These are phyloP conservation scores for Neurospora tetrasperma DNA, from an alignment of 495 filamentous ascomycete genomes.

Conservation along the genomic window DNA sequence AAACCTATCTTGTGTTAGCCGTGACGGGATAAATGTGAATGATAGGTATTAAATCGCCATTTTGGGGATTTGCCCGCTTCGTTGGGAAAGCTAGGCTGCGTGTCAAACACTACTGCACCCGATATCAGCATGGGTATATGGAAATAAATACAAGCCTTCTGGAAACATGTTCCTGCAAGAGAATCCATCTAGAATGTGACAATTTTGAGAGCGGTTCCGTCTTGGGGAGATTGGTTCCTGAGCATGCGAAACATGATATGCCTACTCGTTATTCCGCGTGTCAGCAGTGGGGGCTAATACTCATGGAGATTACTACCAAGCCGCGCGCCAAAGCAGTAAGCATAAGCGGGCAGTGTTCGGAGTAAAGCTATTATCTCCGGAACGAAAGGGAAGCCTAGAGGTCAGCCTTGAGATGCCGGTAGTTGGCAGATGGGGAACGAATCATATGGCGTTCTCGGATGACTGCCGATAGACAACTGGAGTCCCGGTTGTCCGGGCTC, in stretches of 20 bases:
- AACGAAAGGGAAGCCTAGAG: background rate
- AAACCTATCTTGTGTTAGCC: background rate
- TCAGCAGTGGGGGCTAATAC: background rate
- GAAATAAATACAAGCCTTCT: background rate
- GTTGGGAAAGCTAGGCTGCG: background rate
- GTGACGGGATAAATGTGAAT: background rate
- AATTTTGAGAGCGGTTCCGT: background rate
- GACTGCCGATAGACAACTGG: background rate
- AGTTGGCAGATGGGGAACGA: background rate
- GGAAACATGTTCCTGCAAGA: background rate
- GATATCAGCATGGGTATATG: background rate
- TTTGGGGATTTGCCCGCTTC: background rate
- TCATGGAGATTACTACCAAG: background rate
- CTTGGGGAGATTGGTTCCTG: background rate
- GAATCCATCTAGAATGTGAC: background rate
- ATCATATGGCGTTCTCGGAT: background rate
- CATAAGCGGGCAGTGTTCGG: background rate
- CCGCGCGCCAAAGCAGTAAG: background rate
- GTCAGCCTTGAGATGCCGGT: background rate
- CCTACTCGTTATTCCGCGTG: background rate
- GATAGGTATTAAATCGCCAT: background rate
- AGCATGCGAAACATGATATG: background rate
- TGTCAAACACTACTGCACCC: background rate
- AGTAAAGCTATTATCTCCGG: background rate
- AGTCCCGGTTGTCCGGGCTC: background rate